Evolutionary conservation across 140 eudicot species (phyloP).

Genomic region (Cichorium intybus): DNA sequence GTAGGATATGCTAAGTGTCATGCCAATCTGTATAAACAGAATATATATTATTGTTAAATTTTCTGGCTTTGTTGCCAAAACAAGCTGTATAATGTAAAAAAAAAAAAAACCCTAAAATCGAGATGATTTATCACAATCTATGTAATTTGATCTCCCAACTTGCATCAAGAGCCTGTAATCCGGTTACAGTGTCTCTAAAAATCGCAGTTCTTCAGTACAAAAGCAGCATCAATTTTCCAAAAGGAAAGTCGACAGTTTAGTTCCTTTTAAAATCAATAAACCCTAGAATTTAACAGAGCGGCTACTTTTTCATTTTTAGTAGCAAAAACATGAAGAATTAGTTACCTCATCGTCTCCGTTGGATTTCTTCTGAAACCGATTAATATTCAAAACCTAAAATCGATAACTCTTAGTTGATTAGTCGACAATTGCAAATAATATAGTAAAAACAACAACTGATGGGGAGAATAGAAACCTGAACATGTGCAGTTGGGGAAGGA

Average conservation of each 20-base stretch:
- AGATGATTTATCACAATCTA: too few species aligned
- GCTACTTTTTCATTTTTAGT: neutral
- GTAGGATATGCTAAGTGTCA: constrained; percentile 69
- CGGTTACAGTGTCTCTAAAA: neutral
- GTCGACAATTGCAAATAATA: neutral
- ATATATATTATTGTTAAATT: neutral
- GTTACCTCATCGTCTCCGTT: constrained; percentile 78
- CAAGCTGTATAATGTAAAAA: too few species aligned
- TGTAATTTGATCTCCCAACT: too few species aligned
- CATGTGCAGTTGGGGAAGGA: constrained; percentile 52
- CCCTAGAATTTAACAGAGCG: constrained; percentile 18
- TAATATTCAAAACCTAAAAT: constrained; percentile 58
- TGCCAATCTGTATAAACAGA: constrained; percentile 59
- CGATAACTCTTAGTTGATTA: neutral
- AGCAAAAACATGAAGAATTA: neutral
- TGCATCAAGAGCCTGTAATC: too few species aligned
- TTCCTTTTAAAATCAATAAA: neutral
- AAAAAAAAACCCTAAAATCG: too few species aligned
- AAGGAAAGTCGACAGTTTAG: neutral
- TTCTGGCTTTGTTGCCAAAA: too few species aligned
- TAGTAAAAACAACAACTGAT: neutral
- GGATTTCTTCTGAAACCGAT: constrained; percentile 63
- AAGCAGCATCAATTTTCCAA: neutral
- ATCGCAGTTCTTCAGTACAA: neutral
- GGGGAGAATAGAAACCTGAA: constrained; percentile 45